Percentiles rank a stretch among this genome's conserved stretches.
Conservation (phyloP, 257 asterid genomes). For the Pogostemon cablin region DNA sequence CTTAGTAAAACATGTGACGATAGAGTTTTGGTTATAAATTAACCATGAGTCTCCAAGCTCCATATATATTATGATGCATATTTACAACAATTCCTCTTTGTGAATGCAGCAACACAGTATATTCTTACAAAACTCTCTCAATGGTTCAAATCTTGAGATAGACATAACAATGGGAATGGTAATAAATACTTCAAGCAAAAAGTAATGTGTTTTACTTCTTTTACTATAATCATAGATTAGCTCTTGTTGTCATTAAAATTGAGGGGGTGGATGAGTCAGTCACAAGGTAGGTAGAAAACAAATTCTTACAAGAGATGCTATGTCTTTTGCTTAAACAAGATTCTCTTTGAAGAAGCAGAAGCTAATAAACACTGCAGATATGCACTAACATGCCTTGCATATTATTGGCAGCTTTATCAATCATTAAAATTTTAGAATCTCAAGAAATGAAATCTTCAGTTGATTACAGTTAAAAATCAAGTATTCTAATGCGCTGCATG, state of each 20-base stretch:
- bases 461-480: background rate
- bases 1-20: background rate
- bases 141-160: slow-evolving; percentile 10
- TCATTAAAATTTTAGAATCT: background rate
- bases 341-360: slow-evolving; percentile 4
- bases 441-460: background rate
- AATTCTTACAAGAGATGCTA: background rate
- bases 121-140: background rate
- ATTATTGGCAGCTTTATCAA: background rate
- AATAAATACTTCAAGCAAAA: background rate
- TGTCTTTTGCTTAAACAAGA: background rate
- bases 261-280: background rate
- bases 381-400: background rate
- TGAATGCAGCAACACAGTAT: slow-evolving; percentile 1
- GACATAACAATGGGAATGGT: slow-evolving; percentile 18
- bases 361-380: background rate
- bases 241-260: background rate
- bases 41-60: background rate
- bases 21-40: background rate
- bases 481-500: background rate
- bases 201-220: too few species aligned
- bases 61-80: slow-evolving; percentile 11
- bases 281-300: background rate
- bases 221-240: background rate
- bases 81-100: slow-evolving; percentile 4